Evolutionary conservation across 768 basidiomycete species (phyloP), one percentile per base, ranked within the genome.

Genomic region (Holtermannia corniformis): DNA sequence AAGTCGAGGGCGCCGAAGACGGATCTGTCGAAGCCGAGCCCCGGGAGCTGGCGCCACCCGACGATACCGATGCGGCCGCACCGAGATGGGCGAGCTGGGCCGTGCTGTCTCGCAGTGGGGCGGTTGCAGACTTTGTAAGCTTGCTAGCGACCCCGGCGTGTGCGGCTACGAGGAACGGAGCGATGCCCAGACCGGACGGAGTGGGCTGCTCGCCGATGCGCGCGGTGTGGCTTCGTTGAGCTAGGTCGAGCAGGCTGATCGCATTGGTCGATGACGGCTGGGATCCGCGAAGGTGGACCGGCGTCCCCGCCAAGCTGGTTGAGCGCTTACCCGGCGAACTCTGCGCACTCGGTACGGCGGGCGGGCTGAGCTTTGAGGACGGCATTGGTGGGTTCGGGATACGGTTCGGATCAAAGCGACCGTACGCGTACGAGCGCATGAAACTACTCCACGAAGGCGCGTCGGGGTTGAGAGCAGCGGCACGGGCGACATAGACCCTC

Each of bases 401-500:
- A 41, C 58, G 56, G 53, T 62, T 67, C 3, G 68, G 65, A 51
- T 71, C 69, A 49, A 68, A 71, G 1, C 64, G 59, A 22, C 69
- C 69, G 49, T 59, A 47, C 1, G 61, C 56, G 46, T 71, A 71
- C 2, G 67, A 59, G 41, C 61, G 50, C 20, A 60, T 51, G 44
- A 71, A 69, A 1, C 64, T 62, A 19, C 47, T 51, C 70, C 67
- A 69, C 26, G 50, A 59, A 37, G 62, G 50, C 0, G 55, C 20
- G 19, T 28, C 20, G 2, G 19, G 5, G 10, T 12, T 16, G 3
- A 37, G 22, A 3, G 23, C 14, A 5, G 25, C 20, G 16, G 28
- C 20, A 22, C 27, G 20, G 41, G 43, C 37, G 11, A 23, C 16
- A 27, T 19, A 32, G 13, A 43, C 44, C 21, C 48, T 51, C 3